Conservation (phyloP, 441 rosid genomes). For the Jatropha multifida region DNA sequence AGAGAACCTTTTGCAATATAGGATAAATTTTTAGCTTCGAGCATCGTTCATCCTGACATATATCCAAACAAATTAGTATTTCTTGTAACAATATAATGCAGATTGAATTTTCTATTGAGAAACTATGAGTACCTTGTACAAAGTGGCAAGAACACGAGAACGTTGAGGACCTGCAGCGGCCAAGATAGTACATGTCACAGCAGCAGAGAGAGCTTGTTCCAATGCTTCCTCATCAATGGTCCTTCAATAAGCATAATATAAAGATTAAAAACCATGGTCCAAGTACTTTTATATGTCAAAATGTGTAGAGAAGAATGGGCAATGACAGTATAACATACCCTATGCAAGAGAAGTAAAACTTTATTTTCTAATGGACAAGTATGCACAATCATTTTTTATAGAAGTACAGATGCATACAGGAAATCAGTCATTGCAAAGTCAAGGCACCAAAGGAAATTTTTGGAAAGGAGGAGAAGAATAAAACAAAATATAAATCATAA, state of each 20-base stretch:
- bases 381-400: background rate
- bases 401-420: background rate
- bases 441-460: background rate
- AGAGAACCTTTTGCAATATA: slow-evolving; percentile 82
- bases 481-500: background rate
- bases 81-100: slow-evolving; percentile 13
- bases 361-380: background rate
- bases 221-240: slow-evolving; percentile 93
- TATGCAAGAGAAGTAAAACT: background rate
- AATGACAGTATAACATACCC: background rate
- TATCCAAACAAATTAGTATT: slow-evolving; percentile 27
- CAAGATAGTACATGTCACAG: slow-evolving; percentile 96
- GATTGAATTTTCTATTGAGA: slow-evolving; percentile 12
- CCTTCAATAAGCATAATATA: slow-evolving; percentile 37
- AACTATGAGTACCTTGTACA: slow-evolving; percentile 66
- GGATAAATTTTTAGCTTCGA: slow-evolving; percentile 93
- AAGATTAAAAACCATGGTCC: background rate
- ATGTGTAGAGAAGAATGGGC: background rate
- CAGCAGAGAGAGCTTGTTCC: slow-evolving; percentile 93
- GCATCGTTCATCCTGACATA: slow-evolving; percentile 91
- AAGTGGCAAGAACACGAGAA: slow-evolving; percentile 96
- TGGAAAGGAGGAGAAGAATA: background rate
- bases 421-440: background rate
- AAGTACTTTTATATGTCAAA: background rate
- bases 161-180: slow-evolving; percentile 99